phyloP scores from a whole-genome alignment of 2,329 filamentous ascomycete species.

The Fusarium protoensiforme region DNA sequence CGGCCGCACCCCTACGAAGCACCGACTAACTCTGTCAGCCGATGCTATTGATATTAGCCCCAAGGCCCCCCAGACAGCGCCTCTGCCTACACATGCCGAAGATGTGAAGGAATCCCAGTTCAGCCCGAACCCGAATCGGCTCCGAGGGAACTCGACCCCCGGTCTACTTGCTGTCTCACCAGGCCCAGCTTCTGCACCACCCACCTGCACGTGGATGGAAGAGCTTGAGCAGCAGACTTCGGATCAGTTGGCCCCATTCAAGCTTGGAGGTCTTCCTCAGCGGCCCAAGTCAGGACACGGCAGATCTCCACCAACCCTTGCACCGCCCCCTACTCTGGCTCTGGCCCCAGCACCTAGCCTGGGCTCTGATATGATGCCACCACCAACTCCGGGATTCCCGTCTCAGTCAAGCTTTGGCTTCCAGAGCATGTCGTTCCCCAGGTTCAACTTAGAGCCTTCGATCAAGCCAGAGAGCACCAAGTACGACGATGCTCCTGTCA shows the following conservation, averaged over 20 bases:
- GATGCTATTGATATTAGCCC: constrained; percentile 64
- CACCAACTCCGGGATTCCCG: constrained; percentile 58
- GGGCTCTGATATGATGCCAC: constrained; percentile 50
- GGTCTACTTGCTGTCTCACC: constrained; percentile 63
- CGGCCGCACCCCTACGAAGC: constrained; percentile 68
- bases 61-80: constrained; percentile 70
- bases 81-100: constrained; percentile 65
- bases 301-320: constrained; percentile 11
- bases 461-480: constrained; percentile 1
- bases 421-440: constrained; percentile 49
- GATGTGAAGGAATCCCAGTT: constrained; percentile 53
- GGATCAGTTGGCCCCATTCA: constrained; percentile 32
- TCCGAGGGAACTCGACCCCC: constrained; percentile 65
- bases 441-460: constrained; percentile 32
- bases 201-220: constrained; percentile 69
- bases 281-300: constrained; percentile 51
- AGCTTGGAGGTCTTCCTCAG: constrained; percentile 42
- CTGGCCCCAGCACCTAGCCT: constrained; percentile 19
- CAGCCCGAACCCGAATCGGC: constrained; percentile 56
- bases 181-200: constrained; percentile 75
- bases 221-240: constrained; percentile 53
- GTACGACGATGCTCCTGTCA: constrained; percentile 37
- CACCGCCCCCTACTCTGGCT: constrained; percentile 21
- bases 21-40: constrained; percentile 69
- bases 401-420: constrained; percentile 55